Conservation (phyloP, 768 basidiomycete species). For the Boletus vermiculosoides region DNA sequence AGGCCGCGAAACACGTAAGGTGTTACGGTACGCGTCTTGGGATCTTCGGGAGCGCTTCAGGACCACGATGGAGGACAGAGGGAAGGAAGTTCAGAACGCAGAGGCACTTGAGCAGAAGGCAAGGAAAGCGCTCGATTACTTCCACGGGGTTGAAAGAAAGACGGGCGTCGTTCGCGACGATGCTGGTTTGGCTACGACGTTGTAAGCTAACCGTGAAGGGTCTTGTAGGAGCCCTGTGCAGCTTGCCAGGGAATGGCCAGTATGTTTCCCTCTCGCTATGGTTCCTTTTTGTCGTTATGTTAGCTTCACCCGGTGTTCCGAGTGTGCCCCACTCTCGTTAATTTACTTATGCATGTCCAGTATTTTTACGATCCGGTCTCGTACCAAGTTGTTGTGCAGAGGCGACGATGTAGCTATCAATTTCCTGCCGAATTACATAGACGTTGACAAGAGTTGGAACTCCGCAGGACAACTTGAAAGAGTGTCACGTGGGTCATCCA, state of each 20-base stretch:
- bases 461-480: too few relatives aligned
- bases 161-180: slow-evolving; percentile 39
- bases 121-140: slow-evolving; percentile 67
- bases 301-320: not conserved
- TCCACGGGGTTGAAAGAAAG: slow-evolving; percentile 50
- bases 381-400: not conserved
- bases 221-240: too few relatives aligned
- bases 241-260: too few relatives aligned
- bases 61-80: slow-evolving; percentile 74
- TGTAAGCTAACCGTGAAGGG: slow-evolving; percentile 4
- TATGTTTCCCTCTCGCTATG: not conserved
- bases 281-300: slow-evolving; percentile 6
- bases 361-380: slow-evolving; percentile 13
- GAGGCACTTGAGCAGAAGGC: slow-evolving; percentile 77
- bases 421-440: not conserved
- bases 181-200: slow-evolving; percentile 18
- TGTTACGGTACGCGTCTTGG: slow-evolving; percentile 87
- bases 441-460: not conserved
- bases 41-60: slow-evolving; percentile 83
- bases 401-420: slow-evolving; percentile 8
- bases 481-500: too few relatives aligned
- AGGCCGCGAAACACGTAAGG: slow-evolving; percentile 86
- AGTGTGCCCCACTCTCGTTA: slow-evolving; percentile 9
- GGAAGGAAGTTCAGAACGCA: slow-evolving; percentile 69
- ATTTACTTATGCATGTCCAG: slow-evolving; percentile 8